These are phyloP conservation scores for Apiospora kogelbergensis DNA, from an alignment of 2,329 filamentous ascomycete species.

Conservation along the genomic window DNA sequence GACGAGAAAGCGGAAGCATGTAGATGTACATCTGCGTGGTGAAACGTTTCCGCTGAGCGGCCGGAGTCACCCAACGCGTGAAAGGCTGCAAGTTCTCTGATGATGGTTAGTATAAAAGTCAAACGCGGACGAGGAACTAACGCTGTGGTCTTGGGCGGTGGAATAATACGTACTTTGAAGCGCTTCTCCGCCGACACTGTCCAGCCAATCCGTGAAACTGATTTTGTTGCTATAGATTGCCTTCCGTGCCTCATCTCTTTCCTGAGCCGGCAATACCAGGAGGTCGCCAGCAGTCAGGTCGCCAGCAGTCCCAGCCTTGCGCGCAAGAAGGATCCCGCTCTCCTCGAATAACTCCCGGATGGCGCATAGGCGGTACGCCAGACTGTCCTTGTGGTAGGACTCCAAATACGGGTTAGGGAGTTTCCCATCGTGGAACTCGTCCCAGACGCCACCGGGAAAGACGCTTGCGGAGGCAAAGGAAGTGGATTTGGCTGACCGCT, in stretches of 20 bases:
- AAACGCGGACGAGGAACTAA: not conserved
- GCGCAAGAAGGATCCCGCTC: conserved; percentile 81
- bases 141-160: not conserved
- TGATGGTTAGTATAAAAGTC: not conserved
- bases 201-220: conserved; percentile 66
- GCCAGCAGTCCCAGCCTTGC: conserved; percentile 31
- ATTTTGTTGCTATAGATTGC: conserved; percentile 66
- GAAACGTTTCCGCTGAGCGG: conserved; percentile 71
- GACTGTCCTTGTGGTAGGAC: conserved; percentile 69
- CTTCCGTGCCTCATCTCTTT: conserved; percentile 65
- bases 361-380: conserved; percentile 76
- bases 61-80: conserved; percentile 88
- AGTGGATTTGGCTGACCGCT: conserved; percentile 73
- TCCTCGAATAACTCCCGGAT: conserved; percentile 95
- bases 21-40: conserved; percentile 98
- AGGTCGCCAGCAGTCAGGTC: conserved; percentile 55
- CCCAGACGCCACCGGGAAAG: conserved; percentile 88
- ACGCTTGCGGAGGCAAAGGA: conserved; percentile 92
- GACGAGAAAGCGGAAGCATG: conserved; percentile 67
- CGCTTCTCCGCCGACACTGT: conserved; percentile 53
- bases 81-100: conserved; percentile 72
- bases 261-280: conserved; percentile 58
- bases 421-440: conserved; percentile 76
- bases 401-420: conserved; percentile 46
- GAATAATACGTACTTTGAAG: not conserved